Evolutionary conservation across 2,329 filamentous ascomycete genomes (phyloP), one percentile per base, ranked within the genome.

Genomic region (Alternaria viburni): DNA sequence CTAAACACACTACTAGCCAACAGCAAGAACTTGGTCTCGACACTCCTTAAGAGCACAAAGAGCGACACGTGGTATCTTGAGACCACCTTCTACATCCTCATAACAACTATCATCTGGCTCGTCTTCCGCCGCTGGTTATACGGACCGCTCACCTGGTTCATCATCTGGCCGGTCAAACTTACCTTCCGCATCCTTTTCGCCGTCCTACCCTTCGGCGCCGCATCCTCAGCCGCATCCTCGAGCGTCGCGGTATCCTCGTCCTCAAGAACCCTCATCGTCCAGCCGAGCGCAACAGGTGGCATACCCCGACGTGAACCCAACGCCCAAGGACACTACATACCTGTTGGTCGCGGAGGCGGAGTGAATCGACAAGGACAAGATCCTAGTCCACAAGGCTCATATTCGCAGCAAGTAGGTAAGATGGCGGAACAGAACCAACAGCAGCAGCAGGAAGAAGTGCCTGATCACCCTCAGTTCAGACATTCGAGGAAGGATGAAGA

Each of bases 11-110:
- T 97, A 75, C 85, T 99, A 41, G 85, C 87, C 3, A 91, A 88
- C 60, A 94, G 92, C 49, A 87, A 88, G 68, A 90, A 89, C 59
- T 84, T 99, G 17, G 87, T 97, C 8, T 88, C 89, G 7, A 93
- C 92, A 17, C 84, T 99, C 49, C 83, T 98, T 50, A 88, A 89
- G 65, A 96, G 92, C 67, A 93, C 96, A 77, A 99, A 99, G 85
- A 96, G 91, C 69, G 96, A 99, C 77, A 97, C 94, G 3, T 99
- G 96, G 96, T 99, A 99, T 78, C 87, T 99, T 32, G 91, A 96
- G 81, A 96, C 92, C 41, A 89, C 94, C 3, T 89, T 98, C 69
- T 96, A 94, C 77, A 86, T 97, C 71, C 86, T 98, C 15, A 75
- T 91, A 21, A 87, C 83, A 6, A 97, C 93, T 1, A 89, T 94